These are phyloP conservation scores for Ballota nigra DNA, from an alignment of 257 asterid genomes.

Conservation along the genomic window DNA sequence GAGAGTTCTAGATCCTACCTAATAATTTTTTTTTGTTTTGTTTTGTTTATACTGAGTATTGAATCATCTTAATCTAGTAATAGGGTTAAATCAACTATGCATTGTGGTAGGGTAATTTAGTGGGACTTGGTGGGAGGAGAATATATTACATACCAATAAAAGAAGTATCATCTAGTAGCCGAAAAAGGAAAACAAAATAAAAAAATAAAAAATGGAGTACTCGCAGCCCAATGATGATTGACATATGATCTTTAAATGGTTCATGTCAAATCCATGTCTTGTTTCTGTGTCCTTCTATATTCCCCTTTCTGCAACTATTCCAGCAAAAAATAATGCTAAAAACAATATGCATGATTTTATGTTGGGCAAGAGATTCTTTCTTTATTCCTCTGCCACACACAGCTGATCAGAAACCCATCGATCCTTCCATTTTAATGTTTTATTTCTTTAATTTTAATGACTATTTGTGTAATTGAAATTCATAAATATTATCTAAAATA, in stretches of 20 bases:
- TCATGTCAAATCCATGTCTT: conserved; percentile 31
- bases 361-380: conserved; percentile 39
- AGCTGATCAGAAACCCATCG: not conserved
- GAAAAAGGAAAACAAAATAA: conserved; percentile 22
- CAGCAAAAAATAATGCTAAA: conserved; percentile 11
- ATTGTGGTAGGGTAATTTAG: conserved; percentile 12
- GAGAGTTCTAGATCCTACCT: no score
- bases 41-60: no score
- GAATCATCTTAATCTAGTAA: not conserved
- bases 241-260: conserved; percentile 30
- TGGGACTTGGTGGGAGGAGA: conserved; percentile 38
- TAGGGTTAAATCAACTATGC: not conserved
- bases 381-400: conserved; percentile 30
- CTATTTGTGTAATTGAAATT: no score
- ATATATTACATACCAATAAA: conserved; percentile 31
- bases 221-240: conserved; percentile 26
- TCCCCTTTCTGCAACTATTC: conserved; percentile 28
- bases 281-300: conserved; percentile 30
- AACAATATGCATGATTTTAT: conserved; percentile 25
- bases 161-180: conserved; percentile 32
- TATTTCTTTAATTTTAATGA: not conserved
- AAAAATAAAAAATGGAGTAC: not conserved
- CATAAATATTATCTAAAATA: no score
- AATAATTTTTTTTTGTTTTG: no score
- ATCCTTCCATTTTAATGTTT: not conserved